Evolutionary conservation across 2,329 filamentous ascomycete genomes (phyloP).

Genomic region (Drechslerella stenobrocha): DNA sequence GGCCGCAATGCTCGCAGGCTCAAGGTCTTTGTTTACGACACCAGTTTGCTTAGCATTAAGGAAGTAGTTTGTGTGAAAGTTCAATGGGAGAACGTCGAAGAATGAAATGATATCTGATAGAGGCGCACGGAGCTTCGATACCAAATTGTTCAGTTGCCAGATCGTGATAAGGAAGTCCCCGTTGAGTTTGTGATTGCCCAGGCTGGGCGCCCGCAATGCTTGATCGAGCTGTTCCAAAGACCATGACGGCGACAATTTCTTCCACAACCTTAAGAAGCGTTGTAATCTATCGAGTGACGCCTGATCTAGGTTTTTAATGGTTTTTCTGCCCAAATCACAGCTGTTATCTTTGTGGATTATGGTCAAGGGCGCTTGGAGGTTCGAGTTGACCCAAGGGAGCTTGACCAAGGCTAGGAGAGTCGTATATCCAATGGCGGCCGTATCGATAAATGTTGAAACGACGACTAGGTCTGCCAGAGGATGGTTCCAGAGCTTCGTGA

Average conservation of each 20-base stretch:
- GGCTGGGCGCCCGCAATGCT: background rate
- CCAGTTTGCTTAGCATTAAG: conserved; percentile 7
- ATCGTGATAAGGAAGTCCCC: background rate
- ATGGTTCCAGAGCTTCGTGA: conserved; percentile 5
- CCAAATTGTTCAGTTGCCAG: conserved; percentile 2
- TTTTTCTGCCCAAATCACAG: conserved; percentile 5
- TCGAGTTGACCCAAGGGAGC: conserved; percentile 5
- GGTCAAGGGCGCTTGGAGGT: background rate
- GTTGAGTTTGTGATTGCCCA: conserved; percentile 1
- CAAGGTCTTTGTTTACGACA: conserved; percentile 5
- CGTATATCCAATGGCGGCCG: conserved; percentile 6
- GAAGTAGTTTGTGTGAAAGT: conserved; percentile 1
- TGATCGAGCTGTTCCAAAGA: conserved; percentile 1
- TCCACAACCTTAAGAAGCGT: conserved; percentile 13
- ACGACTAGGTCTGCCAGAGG: background rate
- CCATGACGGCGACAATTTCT: conserved; percentile 2
- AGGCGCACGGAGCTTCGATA: background rate
- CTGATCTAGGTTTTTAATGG: background rate
- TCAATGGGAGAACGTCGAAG: background rate
- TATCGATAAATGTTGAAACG: conserved; percentile 10
- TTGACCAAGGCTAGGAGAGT: background rate
- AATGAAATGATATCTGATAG: background rate
- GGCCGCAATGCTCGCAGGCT: background rate
- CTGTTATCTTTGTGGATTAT: background rate
- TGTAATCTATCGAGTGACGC: conserved; percentile 9